A percentile compares a stretch with the other conserved stretches of the same genome.
These are phyloP conservation scores for Pseudogymnoascus sp. DNA, from an alignment of 2,329 filamentous ascomycete genomes.

Conservation along the genomic window DNA sequence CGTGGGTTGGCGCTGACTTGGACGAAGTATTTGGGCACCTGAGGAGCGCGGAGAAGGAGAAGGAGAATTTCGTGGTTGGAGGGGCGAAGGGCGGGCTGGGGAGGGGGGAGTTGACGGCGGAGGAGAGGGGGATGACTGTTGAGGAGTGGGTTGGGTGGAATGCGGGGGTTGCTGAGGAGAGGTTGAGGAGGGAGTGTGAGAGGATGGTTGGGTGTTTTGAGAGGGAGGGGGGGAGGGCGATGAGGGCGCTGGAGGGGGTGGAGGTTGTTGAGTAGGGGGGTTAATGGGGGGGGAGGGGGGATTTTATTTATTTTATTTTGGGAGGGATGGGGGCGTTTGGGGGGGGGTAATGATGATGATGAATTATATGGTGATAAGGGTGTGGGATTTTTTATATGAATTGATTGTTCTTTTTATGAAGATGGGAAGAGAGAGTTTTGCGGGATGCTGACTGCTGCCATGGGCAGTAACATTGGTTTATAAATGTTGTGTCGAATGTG, in stretches of 20 bases:
- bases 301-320: neutral
- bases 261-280: conserved; percentile 23
- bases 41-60: conserved; percentile 34
- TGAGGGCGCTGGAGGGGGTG: conserved; percentile 68
- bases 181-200: conserved; percentile 74
- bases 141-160: conserved; percentile 87
- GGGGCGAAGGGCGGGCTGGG: conserved; percentile 41
- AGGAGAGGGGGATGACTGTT: conserved; percentile 84
- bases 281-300: conserved; percentile 12
- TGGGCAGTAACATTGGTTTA: no score
- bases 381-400: neutral
- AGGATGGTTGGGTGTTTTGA: conserved; percentile 76
- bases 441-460: no score
- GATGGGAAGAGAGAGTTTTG: neutral
- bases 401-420: neutral
- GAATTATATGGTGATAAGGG: neutral
- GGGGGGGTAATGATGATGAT: neutral
- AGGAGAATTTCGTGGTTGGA: conserved; percentile 37
- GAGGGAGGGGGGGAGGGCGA: conserved; percentile 68
- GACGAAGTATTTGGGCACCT: conserved; percentile 55
- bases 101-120: conserved; percentile 56
- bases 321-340: neutral
- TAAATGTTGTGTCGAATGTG: no score
- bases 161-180: conserved; percentile 70
- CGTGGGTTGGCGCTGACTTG: conserved; percentile 70